Percentiles rank a stretch among this genome's conserved stretches.
phyloP scores from a whole-genome alignment of 192 early-diverging fungal genomes.

The Backusella westeae region DNA sequence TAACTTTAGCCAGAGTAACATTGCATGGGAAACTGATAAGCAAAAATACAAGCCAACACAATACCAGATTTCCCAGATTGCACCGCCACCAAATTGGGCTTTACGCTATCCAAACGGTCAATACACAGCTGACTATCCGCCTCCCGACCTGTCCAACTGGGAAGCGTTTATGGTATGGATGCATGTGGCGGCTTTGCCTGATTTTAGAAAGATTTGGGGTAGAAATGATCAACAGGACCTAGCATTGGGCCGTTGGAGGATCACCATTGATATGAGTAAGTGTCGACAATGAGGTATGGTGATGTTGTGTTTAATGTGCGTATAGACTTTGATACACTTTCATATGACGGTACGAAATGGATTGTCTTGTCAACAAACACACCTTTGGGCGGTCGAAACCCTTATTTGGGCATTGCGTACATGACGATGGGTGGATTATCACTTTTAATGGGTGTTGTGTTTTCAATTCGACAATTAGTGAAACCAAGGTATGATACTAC shows the following conservation, averaged over 20 bases:
- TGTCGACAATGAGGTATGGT: not conserved
- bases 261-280: conserved; percentile 74
- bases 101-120: conserved; percentile 54
- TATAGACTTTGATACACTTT: conserved; percentile 76
- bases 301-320: not conserved
- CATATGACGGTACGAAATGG: conserved; percentile 91
- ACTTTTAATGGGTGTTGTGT: conserved; percentile 80
- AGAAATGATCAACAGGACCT: conserved; percentile 61
- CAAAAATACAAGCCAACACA: conserved; percentile 64
- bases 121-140: conserved; percentile 42
- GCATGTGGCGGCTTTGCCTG: conserved; percentile 89
- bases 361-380: conserved; percentile 92
- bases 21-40: conserved; percentile 84
- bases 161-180: conserved; percentile 96
- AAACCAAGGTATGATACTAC: conserved; percentile 68
- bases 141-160: conserved; percentile 62
- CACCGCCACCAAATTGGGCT: conserved; percentile 88
- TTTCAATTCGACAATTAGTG: conserved; percentile 84
- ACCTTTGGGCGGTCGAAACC: conserved; percentile 92
- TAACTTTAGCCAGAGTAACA: conserved; percentile 58
- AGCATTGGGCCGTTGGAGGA: conserved; percentile 61
- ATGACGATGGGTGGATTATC: conserved; percentile 89
- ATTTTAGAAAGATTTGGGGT: conserved; percentile 93
- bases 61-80: conserved; percentile 52
- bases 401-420: conserved; percentile 92